Percentiles rank a stretch among this genome's conserved stretches.
phyloP scores from a whole-genome alignment of 768 basidiomycete species.

The Rhodotorula sphaerocarpa region DNA sequence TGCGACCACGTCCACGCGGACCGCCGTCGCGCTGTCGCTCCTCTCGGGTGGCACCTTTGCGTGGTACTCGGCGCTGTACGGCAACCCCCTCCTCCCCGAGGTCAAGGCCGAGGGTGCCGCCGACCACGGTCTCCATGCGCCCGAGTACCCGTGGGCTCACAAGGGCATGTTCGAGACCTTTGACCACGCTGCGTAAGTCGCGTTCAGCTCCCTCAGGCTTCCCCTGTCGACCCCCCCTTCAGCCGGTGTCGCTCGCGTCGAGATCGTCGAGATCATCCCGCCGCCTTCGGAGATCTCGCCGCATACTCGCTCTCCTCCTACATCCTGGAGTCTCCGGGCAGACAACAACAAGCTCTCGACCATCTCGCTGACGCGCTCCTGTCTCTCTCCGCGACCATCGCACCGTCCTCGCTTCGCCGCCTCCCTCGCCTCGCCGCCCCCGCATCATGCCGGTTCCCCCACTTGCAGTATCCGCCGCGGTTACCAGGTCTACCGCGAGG shows the following conservation, averaged over 20 bases:
- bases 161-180: conserved; percentile 79
- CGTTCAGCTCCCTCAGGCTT: neutral
- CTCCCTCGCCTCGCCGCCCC: neutral
- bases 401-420: neutral
- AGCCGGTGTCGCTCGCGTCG: too few species aligned
- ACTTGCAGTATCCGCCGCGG: conserved; percentile 78
- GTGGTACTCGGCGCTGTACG: conserved; percentile 94
- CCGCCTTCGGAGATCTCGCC: too few species aligned
- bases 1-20: conserved; percentile 11
- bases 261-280: too few species aligned
- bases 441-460: neutral
- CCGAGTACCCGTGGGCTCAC: conserved; percentile 83
- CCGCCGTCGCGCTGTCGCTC: conserved; percentile 21
- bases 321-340: too few species aligned
- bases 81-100: conserved; percentile 81
- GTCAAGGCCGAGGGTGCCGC: conserved; percentile 85
- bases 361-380: neutral
- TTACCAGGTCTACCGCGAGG: conserved; percentile 96
- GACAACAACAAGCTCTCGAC: too few species aligned
- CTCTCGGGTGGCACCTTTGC: conserved; percentile 81
- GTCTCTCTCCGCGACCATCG: neutral
- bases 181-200: conserved; percentile 82
- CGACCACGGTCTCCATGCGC: conserved; percentile 88
- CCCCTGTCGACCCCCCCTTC: too few species aligned
- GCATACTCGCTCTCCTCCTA: too few species aligned